A percentile compares a stretch with the other conserved stretches of the same genome.
phyloP scores from a whole-genome alignment of 2,329 filamentous ascomycete species.

The Talaromyces sp. region DNA sequence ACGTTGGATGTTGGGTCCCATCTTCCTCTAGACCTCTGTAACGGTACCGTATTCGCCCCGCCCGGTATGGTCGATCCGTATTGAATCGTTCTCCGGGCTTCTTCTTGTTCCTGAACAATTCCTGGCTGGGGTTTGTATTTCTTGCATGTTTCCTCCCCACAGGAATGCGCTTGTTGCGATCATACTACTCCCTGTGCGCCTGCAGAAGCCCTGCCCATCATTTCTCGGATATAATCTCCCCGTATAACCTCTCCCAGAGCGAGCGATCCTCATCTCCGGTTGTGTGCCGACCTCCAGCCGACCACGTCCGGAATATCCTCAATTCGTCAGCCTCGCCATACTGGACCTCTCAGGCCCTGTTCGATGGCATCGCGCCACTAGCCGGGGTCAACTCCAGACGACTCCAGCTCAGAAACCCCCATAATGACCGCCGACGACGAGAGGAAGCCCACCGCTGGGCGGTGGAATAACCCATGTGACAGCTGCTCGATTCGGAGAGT shows the following conservation, averaged over 20 bases:
- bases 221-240: background rate
- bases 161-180: background rate
- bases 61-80: background rate
- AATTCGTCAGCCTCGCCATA: background rate
- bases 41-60: background rate
- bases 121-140: background rate
- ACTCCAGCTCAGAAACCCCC: background rate
- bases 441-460: background rate
- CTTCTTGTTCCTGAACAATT: background rate
- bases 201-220: background rate
- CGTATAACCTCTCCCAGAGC: background rate
- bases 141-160: background rate
- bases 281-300: too few species aligned
- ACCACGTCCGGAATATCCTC: background rate
- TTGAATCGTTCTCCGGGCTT: background rate
- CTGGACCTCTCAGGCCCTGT: background rate
- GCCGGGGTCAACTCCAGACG: background rate
- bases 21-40: background rate
- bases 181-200: background rate
- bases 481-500: constrained; percentile 11
- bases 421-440: background rate
- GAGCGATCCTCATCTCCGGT: background rate
- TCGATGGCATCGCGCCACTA: background rate
- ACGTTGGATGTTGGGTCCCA: background rate
- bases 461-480: constrained; percentile 5